phyloP scores from a whole-genome alignment of 805 yeast species.

The Suhomyces emberorum region DNA sequence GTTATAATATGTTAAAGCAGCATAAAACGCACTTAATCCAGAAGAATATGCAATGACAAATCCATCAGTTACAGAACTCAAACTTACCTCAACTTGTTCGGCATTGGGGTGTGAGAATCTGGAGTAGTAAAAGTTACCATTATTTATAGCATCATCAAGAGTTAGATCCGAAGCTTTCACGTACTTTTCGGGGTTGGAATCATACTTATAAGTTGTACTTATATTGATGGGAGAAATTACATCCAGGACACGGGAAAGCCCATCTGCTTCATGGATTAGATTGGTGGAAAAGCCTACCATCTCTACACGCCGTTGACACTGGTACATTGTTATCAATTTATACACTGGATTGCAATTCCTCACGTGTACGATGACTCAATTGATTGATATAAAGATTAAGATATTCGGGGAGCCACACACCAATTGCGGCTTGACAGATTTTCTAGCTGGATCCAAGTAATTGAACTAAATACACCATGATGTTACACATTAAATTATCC shows the following conservation, averaged over 20 bases:
- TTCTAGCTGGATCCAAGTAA: no score
- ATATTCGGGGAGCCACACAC: no score
- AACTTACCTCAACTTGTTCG: conserved; percentile 60
- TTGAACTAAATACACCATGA: no score
- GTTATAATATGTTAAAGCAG: conserved; percentile 61
- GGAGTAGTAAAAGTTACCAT: conserved; percentile 47
- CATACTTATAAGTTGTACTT: conserved; percentile 73
- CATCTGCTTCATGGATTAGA: conserved; percentile 72
- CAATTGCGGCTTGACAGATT: no score
- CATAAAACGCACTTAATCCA: conserved; percentile 80
- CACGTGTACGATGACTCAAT: background rate
- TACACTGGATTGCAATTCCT: no score
- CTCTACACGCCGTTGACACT: no score
- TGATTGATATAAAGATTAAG: no score
- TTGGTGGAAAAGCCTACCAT: conserved; percentile 53
- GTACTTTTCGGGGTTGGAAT: conserved; percentile 54
- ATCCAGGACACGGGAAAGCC: conserved; percentile 53
- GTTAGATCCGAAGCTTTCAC: conserved; percentile 35
- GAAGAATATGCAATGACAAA: conserved; percentile 69
- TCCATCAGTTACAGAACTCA: conserved; percentile 58
- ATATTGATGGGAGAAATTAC: conserved; percentile 81
- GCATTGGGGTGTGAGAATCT: conserved; percentile 74
- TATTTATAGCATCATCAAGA: conserved; percentile 8
- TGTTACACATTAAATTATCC: no score
- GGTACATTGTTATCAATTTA: no score